These are phyloP conservation scores for Floccularia luteovirens DNA, from an alignment of 768 basidiomycete genomes.

Conservation along the genomic window DNA sequence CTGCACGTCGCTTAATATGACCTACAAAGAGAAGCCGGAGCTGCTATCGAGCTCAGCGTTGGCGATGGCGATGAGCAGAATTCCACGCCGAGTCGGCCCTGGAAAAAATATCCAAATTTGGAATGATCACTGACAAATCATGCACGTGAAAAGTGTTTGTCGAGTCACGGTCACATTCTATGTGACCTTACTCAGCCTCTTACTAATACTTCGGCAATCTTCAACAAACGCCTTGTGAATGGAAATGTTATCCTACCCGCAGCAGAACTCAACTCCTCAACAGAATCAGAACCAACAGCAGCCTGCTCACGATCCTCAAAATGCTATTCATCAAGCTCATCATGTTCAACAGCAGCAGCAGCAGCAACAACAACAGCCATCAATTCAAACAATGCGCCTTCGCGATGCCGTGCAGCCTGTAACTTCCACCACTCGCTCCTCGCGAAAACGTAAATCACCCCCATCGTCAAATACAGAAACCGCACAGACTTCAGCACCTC, in stretches of 20 bases:
- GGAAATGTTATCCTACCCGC: constrained; percentile 32
- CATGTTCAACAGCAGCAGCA: constrained; percentile 11
- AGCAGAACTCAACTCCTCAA: constrained; percentile 7
- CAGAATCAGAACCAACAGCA: constrained; percentile 10
- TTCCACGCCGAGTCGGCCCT: no score
- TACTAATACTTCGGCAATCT: constrained; percentile 35
- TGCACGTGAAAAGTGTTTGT: no score
- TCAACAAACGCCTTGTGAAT: constrained; percentile 8
- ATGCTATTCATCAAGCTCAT: constrained; percentile 10
- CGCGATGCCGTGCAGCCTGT: constrained; percentile 49
- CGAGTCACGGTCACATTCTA: no score
- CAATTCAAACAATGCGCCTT: constrained; percentile 42
- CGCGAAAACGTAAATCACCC: constrained; percentile 67
- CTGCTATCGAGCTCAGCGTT: no score
- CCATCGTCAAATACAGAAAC: constrained; percentile 27
- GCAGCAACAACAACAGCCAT: constrained; percentile 10
- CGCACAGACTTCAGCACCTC: constrained; percentile 23
- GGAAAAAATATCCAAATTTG: no score
- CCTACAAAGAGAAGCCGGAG: no score
- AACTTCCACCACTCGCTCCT: constrained; percentile 32
- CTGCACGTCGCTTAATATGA: no score
- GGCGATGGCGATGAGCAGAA: no score
- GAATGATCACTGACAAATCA: no score
- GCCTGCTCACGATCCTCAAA: constrained; percentile 6
- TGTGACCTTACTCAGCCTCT: constrained; percentile 33